A percentile compares a stretch with the other conserved stretches of the same genome.
Conservation (phyloP, 371 early-diverging fungal genomes). For the Lichtheimia hyalospora region DNA sequence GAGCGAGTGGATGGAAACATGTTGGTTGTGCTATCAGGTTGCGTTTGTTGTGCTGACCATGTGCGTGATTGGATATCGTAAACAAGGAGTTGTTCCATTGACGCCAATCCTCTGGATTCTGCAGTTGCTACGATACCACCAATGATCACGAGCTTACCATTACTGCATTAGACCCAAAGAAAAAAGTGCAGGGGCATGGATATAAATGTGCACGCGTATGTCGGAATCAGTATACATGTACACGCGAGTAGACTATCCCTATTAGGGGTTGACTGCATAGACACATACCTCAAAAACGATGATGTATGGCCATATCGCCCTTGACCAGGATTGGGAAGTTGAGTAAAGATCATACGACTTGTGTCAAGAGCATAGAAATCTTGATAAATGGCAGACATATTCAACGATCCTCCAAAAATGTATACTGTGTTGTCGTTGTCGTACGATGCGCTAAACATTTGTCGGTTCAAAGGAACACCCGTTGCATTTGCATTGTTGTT, state of each 20-base stretch:
- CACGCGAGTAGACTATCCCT: neutral
- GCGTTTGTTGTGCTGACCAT: conserved; percentile 19
- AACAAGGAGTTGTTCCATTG: conserved; percentile 17
- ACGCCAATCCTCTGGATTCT: conserved; percentile 9
- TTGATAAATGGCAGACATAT: conserved; percentile 7
- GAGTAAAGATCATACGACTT: conserved; percentile 10
- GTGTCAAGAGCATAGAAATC: conserved; percentile 31
- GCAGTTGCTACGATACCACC: conserved; percentile 28
- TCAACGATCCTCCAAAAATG: conserved; percentile 32
- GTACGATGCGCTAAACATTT: conserved; percentile 22
- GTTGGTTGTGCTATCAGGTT: neutral
- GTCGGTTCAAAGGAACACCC: conserved; percentile 20
- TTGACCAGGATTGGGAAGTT: conserved; percentile 9
- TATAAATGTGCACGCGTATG: neutral
- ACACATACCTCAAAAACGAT: conserved; percentile 31
- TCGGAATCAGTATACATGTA: neutral
- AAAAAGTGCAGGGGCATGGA: conserved; percentile 2
- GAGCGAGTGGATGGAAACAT: conserved; percentile 21
- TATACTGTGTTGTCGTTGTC: conserved; percentile 19
- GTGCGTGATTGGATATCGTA: conserved; percentile 25
- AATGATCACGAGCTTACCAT: conserved; percentile 39
- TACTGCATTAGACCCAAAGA: conserved; percentile 19
- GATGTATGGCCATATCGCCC: conserved; percentile 40
- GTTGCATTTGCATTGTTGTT: conserved; percentile 9
- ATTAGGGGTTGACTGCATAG: conserved; percentile 6